A percentile compares a stretch with the other conserved stretches of the same genome.
Evolutionary conservation across 768 basidiomycete genomes (phyloP).

Genomic region (Suillus variegatus): DNA sequence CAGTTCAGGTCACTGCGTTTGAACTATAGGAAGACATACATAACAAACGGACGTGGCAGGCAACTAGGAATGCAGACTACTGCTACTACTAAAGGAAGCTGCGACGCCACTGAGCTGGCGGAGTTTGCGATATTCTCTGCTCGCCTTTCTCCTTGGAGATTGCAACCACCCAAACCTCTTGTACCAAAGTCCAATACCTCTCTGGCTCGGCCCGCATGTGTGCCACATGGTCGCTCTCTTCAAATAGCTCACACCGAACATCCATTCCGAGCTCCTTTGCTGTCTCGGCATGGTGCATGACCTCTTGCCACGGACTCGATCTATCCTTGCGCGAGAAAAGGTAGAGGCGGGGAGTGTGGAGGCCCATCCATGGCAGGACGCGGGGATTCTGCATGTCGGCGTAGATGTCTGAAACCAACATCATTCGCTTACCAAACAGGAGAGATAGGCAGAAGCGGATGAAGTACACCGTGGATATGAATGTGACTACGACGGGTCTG

Average conservation of each 20-base stretch:
- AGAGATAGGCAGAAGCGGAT: slow-evolving; percentile 11
- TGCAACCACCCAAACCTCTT: slow-evolving; percentile 22
- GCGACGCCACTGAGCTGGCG: not conserved
- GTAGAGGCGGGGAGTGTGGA: slow-evolving; percentile 35
- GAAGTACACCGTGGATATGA: slow-evolving; percentile 18
- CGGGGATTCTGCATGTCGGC: slow-evolving; percentile 20
- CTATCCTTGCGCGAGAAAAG: slow-evolving; percentile 34
- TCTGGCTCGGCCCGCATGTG: slow-evolving; percentile 32
- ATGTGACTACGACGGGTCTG: slow-evolving; percentile 13
- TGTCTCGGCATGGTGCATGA: slow-evolving; percentile 26
- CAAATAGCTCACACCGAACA: slow-evolving; percentile 31
- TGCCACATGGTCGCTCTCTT: slow-evolving; percentile 36
- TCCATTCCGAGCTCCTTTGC: slow-evolving; percentile 24
- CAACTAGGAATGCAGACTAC: not conserved
- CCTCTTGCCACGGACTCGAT: slow-evolving; percentile 26
- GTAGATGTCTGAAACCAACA: slow-evolving; percentile 6
- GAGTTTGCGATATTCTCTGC: not conserved
- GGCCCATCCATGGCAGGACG: slow-evolving; percentile 33
- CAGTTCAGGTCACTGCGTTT: not conserved
- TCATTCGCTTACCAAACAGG: slow-evolving; percentile 19
- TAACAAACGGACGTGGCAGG: not conserved
- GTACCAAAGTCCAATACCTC: slow-evolving; percentile 27
- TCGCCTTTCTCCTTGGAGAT: slow-evolving; percentile 9
- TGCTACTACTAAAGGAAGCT: not conserved
- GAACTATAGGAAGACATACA: not conserved